phyloP scores from a whole-genome alignment of 805 yeast species.

The Starmera dryadoides region DNA sequence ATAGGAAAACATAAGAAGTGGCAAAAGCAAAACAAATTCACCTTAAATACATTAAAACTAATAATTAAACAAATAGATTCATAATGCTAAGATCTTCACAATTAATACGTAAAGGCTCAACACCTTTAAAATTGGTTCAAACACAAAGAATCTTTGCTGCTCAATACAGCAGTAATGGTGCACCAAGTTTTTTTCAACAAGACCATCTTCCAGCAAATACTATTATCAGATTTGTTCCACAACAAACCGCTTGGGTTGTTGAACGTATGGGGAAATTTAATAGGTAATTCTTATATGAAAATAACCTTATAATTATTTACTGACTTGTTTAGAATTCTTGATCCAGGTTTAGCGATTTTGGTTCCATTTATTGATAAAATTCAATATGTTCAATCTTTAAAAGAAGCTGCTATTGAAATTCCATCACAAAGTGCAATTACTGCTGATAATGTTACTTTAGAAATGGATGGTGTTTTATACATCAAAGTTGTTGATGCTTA shows the following conservation, averaged over 20 bases:
- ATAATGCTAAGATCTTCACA: neutral
- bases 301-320: too few species aligned
- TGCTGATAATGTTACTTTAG: constrained; percentile 77
- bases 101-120: neutral
- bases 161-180: constrained; percentile 6
- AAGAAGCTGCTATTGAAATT: constrained; percentile 80
- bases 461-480: constrained; percentile 78
- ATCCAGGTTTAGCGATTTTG: constrained; percentile 72
- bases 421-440: constrained; percentile 83
- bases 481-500: constrained; percentile 74
- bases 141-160: neutral
- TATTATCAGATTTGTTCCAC: constrained; percentile 73
- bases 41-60: too few species aligned
- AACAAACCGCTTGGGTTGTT: constrained; percentile 86
- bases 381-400: constrained; percentile 74
- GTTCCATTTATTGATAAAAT: constrained; percentile 70
- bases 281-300: constrained; percentile 16
- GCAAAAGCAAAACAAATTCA: too few species aligned
- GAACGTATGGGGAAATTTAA: constrained; percentile 87
- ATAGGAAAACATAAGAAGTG: too few species aligned
- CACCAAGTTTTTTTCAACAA: constrained; percentile 53
- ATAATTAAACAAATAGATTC: too few species aligned
- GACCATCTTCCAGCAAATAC: constrained; percentile 70
- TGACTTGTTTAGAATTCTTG: constrained; percentile 44
- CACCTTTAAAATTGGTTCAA: neutral